These are phyloP conservation scores for Thelephora ganbajun DNA, from an alignment of 768 basidiomycete genomes.

Conservation along the genomic window DNA sequence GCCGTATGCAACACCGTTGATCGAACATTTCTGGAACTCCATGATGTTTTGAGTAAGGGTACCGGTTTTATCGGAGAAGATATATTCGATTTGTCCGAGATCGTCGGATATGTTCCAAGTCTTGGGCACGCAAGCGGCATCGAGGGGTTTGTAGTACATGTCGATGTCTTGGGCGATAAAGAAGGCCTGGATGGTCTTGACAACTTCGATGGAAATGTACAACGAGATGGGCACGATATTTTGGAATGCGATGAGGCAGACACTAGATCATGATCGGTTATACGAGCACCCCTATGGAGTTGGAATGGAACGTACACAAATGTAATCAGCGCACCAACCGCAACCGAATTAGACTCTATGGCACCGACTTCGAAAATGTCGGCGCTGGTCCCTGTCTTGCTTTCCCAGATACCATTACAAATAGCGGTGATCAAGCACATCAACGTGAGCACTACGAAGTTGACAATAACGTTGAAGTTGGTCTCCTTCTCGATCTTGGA, in stretches of 20 bases:
- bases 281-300: neutral
- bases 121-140: conserved; percentile 86
- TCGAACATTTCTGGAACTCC: conserved; percentile 95
- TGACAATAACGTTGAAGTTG: conserved; percentile 94
- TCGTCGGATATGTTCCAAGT: conserved; percentile 99
- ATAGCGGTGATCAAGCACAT: conserved; percentile 73
- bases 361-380: conserved; percentile 57
- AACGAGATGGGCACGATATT: conserved; percentile 94
- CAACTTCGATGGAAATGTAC: conserved; percentile 95
- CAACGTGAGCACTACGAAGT: conserved; percentile 62
- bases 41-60: conserved; percentile 97
- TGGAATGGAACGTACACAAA: conserved; percentile 55
- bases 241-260: conserved; percentile 91
- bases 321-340: conserved; percentile 73
- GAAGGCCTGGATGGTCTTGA: conserved; percentile 94
- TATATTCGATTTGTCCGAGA: conserved; percentile 95
- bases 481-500: conserved; percentile 98
- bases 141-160: conserved; percentile 85
- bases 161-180: conserved; percentile 94
- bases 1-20: conserved; percentile 74
- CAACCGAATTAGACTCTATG: conserved; percentile 43
- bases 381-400: conserved; percentile 45
- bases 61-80: conserved; percentile 89
- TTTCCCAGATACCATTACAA: conserved; percentile 60
- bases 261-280: conserved; percentile 28